A percentile compares a stretch with the other conserved stretches of the same genome.
Evolutionary conservation across 2,329 filamentous ascomycete genomes (phyloP).

Genomic region (Cryphonectria radicalis): DNA sequence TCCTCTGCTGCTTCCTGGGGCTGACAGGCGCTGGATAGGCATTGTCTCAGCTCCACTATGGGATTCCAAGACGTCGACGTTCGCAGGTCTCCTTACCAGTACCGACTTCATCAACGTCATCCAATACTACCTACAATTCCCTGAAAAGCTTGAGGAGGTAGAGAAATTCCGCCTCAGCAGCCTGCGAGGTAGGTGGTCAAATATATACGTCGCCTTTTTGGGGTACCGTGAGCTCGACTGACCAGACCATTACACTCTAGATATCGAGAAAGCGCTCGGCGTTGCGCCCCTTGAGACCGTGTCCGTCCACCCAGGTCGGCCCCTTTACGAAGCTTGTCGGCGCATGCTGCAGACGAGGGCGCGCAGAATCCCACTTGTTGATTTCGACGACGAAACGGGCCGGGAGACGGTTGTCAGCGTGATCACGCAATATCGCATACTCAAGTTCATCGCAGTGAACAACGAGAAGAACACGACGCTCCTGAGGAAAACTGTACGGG

Average conservation of each 20-base stretch:
- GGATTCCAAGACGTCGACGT: constrained; percentile 91
- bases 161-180: constrained; percentile 94
- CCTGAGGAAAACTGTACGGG: constrained; percentile 82
- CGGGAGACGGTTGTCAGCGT: constrained; percentile 94
- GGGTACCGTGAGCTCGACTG: constrained; percentile 20
- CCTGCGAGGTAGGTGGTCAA: constrained; percentile 70
- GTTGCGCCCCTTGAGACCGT: constrained; percentile 91
- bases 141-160: constrained; percentile 84
- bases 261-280: constrained; percentile 93
- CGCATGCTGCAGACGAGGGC: constrained; percentile 94
- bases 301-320: constrained; percentile 88
- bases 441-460: constrained; percentile 99
- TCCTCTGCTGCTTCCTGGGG: constrained; percentile 10
- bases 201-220: constrained; percentile 6
- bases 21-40: constrained; percentile 54
- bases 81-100: constrained; percentile 91
- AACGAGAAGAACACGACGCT: constrained; percentile 81
- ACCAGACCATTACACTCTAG: constrained; percentile 49
- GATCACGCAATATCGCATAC: constrained; percentile 95
- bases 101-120: constrained; percentile 99
- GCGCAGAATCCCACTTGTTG: constrained; percentile 89
- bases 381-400: constrained; percentile 91
- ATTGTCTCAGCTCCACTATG: constrained; percentile 97
- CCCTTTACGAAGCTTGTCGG: constrained; percentile 92
- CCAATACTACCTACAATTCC: constrained; percentile 98